These are phyloP conservation scores for Prunus davidiana DNA, from an alignment of 306 rosid species.

Conservation along the genomic window DNA sequence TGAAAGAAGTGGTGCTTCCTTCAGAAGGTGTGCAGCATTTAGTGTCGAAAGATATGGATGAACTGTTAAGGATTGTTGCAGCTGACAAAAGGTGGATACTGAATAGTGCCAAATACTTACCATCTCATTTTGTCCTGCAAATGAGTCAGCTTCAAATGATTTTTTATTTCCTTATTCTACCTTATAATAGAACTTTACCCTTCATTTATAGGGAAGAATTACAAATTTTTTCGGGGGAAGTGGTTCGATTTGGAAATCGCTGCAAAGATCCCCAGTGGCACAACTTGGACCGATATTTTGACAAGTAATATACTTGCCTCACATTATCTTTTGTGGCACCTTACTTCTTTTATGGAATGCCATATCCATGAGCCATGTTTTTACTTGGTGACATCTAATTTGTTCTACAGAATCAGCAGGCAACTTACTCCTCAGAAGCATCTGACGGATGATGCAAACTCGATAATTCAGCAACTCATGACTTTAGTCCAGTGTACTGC, in stretches of 20 bases:
- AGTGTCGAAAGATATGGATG: conserved; percentile 66
- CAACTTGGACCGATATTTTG: conserved; percentile 84
- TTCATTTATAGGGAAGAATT: conserved; percentile 62
- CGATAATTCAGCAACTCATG: conserved; percentile 65
- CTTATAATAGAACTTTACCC: neutral
- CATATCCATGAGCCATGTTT: conserved; percentile 12
- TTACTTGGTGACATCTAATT: conserved; percentile 19
- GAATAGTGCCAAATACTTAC: conserved; percentile 9
- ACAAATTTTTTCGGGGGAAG: conserved; percentile 73
- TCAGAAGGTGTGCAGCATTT: conserved; percentile 72
- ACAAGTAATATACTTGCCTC: conserved; percentile 57
- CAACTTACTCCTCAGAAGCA: conserved; percentile 53
- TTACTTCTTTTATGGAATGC: neutral
- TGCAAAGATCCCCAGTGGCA: conserved; percentile 94
- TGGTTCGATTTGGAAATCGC: conserved; percentile 84
- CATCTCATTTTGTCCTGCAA: conserved; percentile 12
- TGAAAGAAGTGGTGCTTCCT: conserved; percentile 67
- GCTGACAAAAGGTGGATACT: conserved; percentile 68
- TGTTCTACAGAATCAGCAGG: conserved; percentile 55
- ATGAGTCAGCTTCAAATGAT: conserved; percentile 13
- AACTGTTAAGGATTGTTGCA: conserved; percentile 56
- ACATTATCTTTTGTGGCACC: conserved; percentile 16
- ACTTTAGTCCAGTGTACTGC: conserved; percentile 69
- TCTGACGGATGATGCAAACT: conserved; percentile 54
- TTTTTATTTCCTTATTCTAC: neutral